Percentiles rank a stretch among this genome's conserved stretches.
These are phyloP conservation scores for Exophiala mesophila DNA, from an alignment of 2,329 filamentous ascomycete genomes.

Conservation along the genomic window DNA sequence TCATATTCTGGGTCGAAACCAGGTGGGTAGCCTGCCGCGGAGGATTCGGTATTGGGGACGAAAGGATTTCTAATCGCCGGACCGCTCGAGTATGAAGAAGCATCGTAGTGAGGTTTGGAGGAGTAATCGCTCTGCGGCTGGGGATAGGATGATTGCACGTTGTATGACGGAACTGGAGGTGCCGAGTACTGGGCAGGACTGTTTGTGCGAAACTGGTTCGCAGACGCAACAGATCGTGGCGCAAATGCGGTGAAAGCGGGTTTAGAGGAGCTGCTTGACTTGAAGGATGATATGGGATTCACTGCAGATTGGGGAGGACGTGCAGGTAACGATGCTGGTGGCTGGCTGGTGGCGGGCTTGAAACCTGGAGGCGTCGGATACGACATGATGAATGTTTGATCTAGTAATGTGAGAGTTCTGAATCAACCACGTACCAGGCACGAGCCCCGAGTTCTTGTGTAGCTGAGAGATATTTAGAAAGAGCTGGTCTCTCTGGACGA, in stretches of 20 bases:
- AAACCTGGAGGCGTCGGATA: slow-evolving; percentile 81
- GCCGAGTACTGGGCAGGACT: slow-evolving; percentile 36
- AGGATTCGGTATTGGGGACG: slow-evolving; percentile 51
- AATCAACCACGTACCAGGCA: slow-evolving; percentile 20
- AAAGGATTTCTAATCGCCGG: slow-evolving; percentile 73
- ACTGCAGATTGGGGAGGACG: slow-evolving; percentile 62
- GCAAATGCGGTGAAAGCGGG: slow-evolving; percentile 52
- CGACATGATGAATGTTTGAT: slow-evolving; percentile 62
- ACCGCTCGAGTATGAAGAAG: slow-evolving; percentile 38
- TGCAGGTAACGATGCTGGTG: slow-evolving; percentile 64
- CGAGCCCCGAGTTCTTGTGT: too few relatives aligned
- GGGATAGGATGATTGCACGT: slow-evolving; percentile 25
- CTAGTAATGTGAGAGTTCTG: slow-evolving; percentile 27
- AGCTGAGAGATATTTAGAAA: too few relatives aligned
- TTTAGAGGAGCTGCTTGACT: slow-evolving; percentile 45
- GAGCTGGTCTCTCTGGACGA: too few relatives aligned
- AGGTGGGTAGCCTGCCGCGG: slow-evolving; percentile 35
- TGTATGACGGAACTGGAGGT: slow-evolving; percentile 32
- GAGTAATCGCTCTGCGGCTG: slow-evolving; percentile 39
- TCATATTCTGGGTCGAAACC: slow-evolving; percentile 70
- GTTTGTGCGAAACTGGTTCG: slow-evolving; percentile 35
- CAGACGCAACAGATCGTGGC: slow-evolving; percentile 53
- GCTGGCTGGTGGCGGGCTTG: slow-evolving; percentile 36
- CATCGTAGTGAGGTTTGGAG: slow-evolving; percentile 44
- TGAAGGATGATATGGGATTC: slow-evolving; percentile 39